Conservation (phyloP, 1,139 yeast genomes). For the Hansenula lynferdii region DNA sequence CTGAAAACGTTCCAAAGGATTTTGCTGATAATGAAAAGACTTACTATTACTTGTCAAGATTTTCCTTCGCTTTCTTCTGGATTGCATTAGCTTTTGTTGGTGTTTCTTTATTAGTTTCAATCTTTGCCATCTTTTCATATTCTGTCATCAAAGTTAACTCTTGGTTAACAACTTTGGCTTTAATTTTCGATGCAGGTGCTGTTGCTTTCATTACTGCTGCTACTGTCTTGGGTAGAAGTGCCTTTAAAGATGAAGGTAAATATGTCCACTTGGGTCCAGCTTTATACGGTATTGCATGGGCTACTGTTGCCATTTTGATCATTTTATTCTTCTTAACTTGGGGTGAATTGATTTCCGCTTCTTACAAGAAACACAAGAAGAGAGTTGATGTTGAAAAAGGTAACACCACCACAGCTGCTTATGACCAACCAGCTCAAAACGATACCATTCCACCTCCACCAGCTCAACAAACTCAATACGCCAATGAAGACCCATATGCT, state of each 20-base stretch:
- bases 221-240: constrained; percentile 57
- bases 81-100: constrained; percentile 56
- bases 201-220: constrained; percentile 67
- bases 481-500: constrained; percentile 21
- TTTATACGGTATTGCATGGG: constrained; percentile 65
- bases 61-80: constrained; percentile 62
- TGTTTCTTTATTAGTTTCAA: constrained; percentile 36
- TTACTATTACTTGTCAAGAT: constrained; percentile 65
- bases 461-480: constrained; percentile 13
- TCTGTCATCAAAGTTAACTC: constrained; percentile 50
- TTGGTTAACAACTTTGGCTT: constrained; percentile 46
- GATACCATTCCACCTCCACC: constrained; percentile 10
- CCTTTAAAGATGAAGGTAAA: constrained; percentile 45
- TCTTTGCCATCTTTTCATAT: constrained; percentile 36
- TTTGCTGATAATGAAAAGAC: constrained; percentile 54
- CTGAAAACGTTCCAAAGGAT: constrained; percentile 43
- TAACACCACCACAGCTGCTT: constrained; percentile 9
- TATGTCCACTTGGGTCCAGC: constrained; percentile 49
- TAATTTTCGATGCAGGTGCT: constrained; percentile 52
- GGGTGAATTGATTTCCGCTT: constrained; percentile 42
- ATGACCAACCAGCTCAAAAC: constrained; percentile 10
- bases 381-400: constrained; percentile 19
- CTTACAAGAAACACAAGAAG: constrained; percentile 26
- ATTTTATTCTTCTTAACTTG: constrained; percentile 52
- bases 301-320: constrained; percentile 50